phyloP scores from a whole-genome alignment of 2,329 filamentous ascomycete genomes.

The Penicillium sp. region DNA sequence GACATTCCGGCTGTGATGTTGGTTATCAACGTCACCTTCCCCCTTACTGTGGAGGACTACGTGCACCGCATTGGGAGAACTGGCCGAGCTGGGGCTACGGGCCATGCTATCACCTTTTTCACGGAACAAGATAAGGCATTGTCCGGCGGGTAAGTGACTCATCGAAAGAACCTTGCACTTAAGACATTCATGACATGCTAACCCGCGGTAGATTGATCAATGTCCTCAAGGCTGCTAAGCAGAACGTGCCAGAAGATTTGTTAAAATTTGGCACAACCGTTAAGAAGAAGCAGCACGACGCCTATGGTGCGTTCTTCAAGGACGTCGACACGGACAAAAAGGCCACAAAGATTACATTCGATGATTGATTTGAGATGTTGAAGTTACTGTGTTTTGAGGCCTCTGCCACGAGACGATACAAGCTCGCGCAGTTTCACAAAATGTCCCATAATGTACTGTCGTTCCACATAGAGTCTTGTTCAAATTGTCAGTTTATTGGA shows the following conservation, averaged over 20 bases:
- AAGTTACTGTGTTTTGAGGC: slow-evolving; percentile 22
- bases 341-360: slow-evolving; percentile 90
- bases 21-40: slow-evolving; percentile 94
- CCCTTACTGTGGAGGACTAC: slow-evolving; percentile 92
- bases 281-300: slow-evolving; percentile 96
- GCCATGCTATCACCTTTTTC: slow-evolving; percentile 87
- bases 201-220: slow-evolving; percentile 70
- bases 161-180: background rate
- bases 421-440: slow-evolving; percentile 21
- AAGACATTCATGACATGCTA: slow-evolving; percentile 8
- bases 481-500: slow-evolving; percentile 21
- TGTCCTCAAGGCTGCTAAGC: slow-evolving; percentile 88
- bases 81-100: slow-evolving; percentile 85
- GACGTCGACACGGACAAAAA: slow-evolving; percentile 80
- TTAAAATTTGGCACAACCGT: slow-evolving; percentile 97
- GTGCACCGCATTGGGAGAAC: slow-evolving; percentile 95
- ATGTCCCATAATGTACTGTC: slow-evolving; percentile 29
- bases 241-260: slow-evolving; percentile 83
- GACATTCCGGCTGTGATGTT: slow-evolving; percentile 95
- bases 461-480: slow-evolving; percentile 39
- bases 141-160: slow-evolving; percentile 72
- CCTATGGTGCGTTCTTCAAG: slow-evolving; percentile 94
- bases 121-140: slow-evolving; percentile 92
- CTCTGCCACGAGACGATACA: slow-evolving; percentile 15
- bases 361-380: slow-evolving; percentile 44